Percentiles rank a stretch among this genome's conserved stretches.
Conservation (phyloP, 108 stramenopile species). For the Mediolabrus comicus region DNA sequence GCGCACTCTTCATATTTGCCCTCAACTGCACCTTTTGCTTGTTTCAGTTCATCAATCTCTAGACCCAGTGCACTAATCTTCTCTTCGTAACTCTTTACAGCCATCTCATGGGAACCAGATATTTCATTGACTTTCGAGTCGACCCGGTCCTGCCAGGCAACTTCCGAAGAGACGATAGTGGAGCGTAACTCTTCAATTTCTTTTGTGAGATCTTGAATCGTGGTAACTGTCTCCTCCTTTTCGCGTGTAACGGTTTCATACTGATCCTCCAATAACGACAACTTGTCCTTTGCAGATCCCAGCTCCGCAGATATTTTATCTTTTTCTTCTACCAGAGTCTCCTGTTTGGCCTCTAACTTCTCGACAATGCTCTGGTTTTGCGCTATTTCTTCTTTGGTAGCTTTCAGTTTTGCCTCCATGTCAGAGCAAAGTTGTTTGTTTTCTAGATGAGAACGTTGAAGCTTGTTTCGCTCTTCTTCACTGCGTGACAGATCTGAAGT, state of each 20-base stretch:
- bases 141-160: background rate
- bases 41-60: conserved; percentile 10
- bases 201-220: background rate
- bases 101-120: background rate
- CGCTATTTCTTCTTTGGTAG: background rate
- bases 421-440: background rate
- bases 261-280: background rate
- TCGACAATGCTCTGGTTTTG: background rate
- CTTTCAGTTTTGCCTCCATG: background rate
- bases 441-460: background rate
- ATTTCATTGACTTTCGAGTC: background rate
- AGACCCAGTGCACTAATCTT: conserved; percentile 10
- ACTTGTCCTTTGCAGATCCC: background rate
- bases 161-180: background rate
- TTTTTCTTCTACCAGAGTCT: background rate
- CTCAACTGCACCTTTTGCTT: background rate
- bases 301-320: background rate
- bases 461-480: conserved; percentile 3
- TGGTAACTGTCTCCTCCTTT: background rate
- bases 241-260: background rate
- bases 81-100: conserved; percentile 1
- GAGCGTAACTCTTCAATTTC: background rate
- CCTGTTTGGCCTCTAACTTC: conserved; percentile 4
- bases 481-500: background rate
- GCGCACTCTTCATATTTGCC: background rate